Base-by-base conservation (phyloP, 768 basidiomycete species). In the Hygrophorus pudorinus region DNA sequence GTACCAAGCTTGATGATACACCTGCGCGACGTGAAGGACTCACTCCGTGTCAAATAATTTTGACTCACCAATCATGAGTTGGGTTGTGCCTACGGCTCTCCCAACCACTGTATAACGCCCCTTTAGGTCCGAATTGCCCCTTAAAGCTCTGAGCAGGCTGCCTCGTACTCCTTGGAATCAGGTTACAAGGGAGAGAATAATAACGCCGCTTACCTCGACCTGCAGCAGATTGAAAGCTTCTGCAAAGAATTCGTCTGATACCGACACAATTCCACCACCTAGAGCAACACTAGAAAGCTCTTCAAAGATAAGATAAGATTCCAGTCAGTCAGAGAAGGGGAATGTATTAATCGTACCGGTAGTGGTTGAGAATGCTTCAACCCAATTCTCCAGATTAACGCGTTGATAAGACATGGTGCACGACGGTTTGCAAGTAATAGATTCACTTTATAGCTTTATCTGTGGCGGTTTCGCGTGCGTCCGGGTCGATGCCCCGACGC, bases 191-290 rank as follows among this genome's bases (percentile, higher is more conserved):
- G 12, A 14, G 18, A 17, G 32, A 40, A 46, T 16, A n/a, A 33
- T 29, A 38, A 36, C 9, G 33, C 51, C 38, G 57, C 75, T 54
- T 49, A 89, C 93, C 65, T 82, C 80, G 34, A 87, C 82, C 39
- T 85, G 72, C 43, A 99, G 71, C 18, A 99, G 68, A 65, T 94
- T 80, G 50, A 64, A 73, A 0, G 86, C 91, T 53, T 82, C 77
- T 8, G 89, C 91, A 56, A 99, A 99, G 71, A 98, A 99, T 51
- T 99, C 91, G 61, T 99, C 96, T 2, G 92, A 96, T 37, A 86
- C 79, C 2, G 74, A 69, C 27, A 83, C 57, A 51, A 97, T 67
- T 46, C 71, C 61, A 2, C 81, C 92, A 13, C 90, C 94, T 10
- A 97, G 67, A 0, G 81, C 79, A 13, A 80, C 81, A 49, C 85